Evolutionary conservation across 2,329 filamentous ascomycete species (phyloP).

Genomic region (Botrytis medusae): DNA sequence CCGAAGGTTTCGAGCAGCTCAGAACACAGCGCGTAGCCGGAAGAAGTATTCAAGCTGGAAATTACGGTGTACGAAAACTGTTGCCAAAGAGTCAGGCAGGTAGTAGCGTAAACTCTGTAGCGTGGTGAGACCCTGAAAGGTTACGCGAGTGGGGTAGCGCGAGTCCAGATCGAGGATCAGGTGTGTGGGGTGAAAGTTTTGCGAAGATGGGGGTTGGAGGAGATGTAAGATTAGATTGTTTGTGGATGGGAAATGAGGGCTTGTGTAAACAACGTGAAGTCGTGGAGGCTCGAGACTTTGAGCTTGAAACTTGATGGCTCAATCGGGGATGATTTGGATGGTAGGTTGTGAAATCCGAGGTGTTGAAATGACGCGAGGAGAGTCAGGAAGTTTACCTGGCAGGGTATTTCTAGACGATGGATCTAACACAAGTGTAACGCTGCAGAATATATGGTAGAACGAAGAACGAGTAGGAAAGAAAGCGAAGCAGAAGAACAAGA

Average conservation of each 20-base stretch:
- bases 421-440: not conserved
- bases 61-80: constrained; percentile 11
- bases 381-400: not conserved
- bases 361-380: not conserved
- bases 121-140: constrained; percentile 1
- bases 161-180: constrained; percentile 9
- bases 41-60: constrained; percentile 6
- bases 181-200: not conserved
- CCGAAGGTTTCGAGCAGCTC: constrained; percentile 11
- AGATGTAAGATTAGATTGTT: not conserved
- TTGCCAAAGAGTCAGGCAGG: constrained; percentile 7
- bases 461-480: not conserved
- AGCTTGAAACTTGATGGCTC: constrained; percentile 1
- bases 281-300: constrained; percentile 8
- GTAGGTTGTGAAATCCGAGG: not conserved
- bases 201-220: not conserved
- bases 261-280: not conserved
- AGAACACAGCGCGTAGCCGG: constrained; percentile 13
- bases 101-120: not conserved
- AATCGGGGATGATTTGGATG: not conserved
- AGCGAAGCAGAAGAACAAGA: too few species aligned
- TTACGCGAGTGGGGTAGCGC: constrained; percentile 1
- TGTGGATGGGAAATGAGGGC: not conserved
- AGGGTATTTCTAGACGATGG: constrained; percentile 10
- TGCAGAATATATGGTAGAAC: not conserved